Percentiles rank a stretch among this genome's conserved stretches.
Evolutionary conservation across 441 rosid species (phyloP).

Genomic region (Metrosideros polymorpha): DNA sequence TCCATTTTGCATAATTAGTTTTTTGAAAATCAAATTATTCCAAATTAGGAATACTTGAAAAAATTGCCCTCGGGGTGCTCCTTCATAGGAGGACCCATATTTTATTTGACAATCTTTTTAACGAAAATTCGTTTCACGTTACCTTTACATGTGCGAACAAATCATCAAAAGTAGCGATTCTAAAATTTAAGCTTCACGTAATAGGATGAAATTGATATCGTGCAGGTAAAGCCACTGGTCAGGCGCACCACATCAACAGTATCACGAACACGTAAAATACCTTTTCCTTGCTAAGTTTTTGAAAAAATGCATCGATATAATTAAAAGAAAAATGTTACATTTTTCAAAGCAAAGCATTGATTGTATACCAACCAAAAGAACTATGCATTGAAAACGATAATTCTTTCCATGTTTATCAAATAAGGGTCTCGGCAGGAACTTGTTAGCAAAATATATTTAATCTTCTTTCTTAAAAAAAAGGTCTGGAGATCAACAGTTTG

Average conservation of each 20-base stretch:
- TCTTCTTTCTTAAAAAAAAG: not conserved
- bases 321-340: not conserved
- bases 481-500: not conserved
- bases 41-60: not conserved
- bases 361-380: not conserved
- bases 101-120: not conserved
- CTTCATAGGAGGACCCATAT: not conserved
- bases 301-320: not conserved
- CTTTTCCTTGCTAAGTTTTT: not conserved
- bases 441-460: not conserved
- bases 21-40: not conserved
- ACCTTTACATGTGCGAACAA: not conserved
- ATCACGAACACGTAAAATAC: not conserved
- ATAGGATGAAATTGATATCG: not conserved
- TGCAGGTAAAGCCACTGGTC: rapidly evolving
- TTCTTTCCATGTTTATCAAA: not conserved
- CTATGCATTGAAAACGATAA: not conserved
- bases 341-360: not conserved
- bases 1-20: not conserved
- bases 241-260: rapidly evolving
- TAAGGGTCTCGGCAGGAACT: not conserved
- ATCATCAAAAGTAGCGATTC: not conserved
- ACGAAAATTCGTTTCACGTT: not conserved
- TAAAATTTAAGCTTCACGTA: not conserved
- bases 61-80: not conserved